Evolutionary conservation across 768 basidiomycete species (phyloP).

Genomic region (Lactifluus subvellereus): DNA sequence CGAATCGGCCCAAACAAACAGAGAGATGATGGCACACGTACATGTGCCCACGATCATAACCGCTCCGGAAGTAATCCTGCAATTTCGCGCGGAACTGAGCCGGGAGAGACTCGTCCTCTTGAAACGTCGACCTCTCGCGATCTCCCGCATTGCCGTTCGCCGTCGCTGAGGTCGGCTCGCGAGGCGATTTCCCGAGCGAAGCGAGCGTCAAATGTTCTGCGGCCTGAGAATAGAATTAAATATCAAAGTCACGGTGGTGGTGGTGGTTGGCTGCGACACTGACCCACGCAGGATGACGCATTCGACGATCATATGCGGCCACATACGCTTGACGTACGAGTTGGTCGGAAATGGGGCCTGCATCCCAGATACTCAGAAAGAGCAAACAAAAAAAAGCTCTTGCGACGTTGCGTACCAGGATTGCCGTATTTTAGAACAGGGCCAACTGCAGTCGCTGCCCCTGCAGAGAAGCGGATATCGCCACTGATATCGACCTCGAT

Average conservation of each 20-base stretch:
- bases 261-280: conserved; percentile 20
- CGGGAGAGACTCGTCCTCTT: conserved; percentile 79
- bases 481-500: conserved; percentile 44
- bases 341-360: conserved; percentile 80
- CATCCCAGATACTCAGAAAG: background rate
- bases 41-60: conserved; percentile 98
- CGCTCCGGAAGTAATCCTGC: conserved; percentile 87
- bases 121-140: conserved; percentile 69
- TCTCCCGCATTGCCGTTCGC: conserved; percentile 47
- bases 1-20: background rate
- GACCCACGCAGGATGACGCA: conserved; percentile 94
- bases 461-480: conserved; percentile 37
- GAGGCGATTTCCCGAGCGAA: conserved; percentile 51
- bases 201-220: conserved; percentile 89
- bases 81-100: conserved; percentile 72
- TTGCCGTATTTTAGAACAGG: conserved; percentile 71
- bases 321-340: conserved; percentile 79
- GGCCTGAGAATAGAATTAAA: conserved; percentile 46
- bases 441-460: conserved; percentile 27
- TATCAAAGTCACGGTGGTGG: background rate
- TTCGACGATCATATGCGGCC: conserved; percentile 82
- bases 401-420: conserved; percentile 50
- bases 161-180: conserved; percentile 28
- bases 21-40: conserved; percentile 34
- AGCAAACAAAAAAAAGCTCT: too few species aligned